Conservation (phyloP, 768 basidiomycete genomes). For the Kwoniella sp. region DNA sequence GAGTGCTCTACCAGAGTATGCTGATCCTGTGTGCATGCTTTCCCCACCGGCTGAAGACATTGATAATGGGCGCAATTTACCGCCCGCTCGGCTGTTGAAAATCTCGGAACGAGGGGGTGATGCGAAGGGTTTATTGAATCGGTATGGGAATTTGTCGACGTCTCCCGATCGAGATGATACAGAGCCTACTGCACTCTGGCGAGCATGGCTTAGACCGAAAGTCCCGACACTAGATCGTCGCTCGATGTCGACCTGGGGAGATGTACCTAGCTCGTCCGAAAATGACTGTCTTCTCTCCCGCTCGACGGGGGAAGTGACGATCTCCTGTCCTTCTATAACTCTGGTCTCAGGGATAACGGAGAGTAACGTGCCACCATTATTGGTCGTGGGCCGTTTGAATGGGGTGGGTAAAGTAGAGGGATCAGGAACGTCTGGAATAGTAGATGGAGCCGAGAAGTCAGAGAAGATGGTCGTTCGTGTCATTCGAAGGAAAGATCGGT, state of each 20-base stretch:
- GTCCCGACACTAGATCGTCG: slow-evolving; percentile 20
- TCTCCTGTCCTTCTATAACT: slow-evolving; percentile 1
- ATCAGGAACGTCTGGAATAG: slow-evolving; percentile 19
- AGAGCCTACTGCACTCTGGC: slow-evolving; percentile 14
- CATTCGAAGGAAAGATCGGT: slow-evolving; percentile 16
- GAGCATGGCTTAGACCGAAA: slow-evolving; percentile 14
- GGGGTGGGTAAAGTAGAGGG: slow-evolving; percentile 13
- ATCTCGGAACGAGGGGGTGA: background rate
- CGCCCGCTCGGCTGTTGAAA: background rate
- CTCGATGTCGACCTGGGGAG: background rate
- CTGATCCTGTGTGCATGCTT: slow-evolving; percentile 24
- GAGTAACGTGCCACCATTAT: slow-evolving; percentile 8
- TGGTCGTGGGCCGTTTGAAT: slow-evolving; percentile 8
- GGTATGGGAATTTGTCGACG: slow-evolving; percentile 4
- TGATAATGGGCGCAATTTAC: slow-evolving; percentile 17
- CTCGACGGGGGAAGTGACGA: background rate
- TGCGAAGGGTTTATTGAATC: slow-evolving; percentile 2
- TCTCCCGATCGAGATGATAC: slow-evolving; percentile 19
- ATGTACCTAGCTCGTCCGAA: background rate
- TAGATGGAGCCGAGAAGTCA: slow-evolving; percentile 24
- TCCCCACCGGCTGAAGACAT: slow-evolving; percentile 31
- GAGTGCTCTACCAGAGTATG: slow-evolving; percentile 15
- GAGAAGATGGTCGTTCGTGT: slow-evolving; percentile 20
- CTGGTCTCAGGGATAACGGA: slow-evolving; percentile 18
- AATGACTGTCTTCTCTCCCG: background rate